phyloP scores from a whole-genome alignment of 192 early-diverging fungal genomes.

The Allomyces arbusculus region DNA sequence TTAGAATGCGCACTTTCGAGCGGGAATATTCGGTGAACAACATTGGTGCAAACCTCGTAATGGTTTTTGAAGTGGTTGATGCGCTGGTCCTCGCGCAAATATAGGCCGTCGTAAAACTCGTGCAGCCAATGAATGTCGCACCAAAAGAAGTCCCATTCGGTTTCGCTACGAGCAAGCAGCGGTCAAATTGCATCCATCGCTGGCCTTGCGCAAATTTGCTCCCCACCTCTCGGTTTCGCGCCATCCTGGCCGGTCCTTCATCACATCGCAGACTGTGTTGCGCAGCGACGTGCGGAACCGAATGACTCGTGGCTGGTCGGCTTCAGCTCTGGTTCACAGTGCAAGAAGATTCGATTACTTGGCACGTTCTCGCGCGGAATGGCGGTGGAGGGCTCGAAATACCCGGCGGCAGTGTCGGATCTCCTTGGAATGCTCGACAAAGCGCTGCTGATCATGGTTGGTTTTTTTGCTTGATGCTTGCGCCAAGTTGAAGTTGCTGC shows the following conservation, averaged over 20 bases:
- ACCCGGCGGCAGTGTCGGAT: too few species aligned
- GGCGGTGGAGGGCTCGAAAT: too few species aligned
- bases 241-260: conserved; percentile 32
- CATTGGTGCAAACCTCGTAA: conserved; percentile 22
- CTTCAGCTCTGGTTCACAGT: too few species aligned
- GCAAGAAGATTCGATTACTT: too few species aligned
- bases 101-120: conserved; percentile 41
- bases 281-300: conserved; percentile 27
- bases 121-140: conserved; percentile 47
- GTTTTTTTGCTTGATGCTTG: too few species aligned
- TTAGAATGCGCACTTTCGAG: too few species aligned
- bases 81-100: conserved; percentile 29
- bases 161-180: conserved; percentile 11
- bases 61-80: conserved; percentile 48
- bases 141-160: conserved; percentile 45
- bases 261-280: conserved; percentile 37
- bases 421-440: too few species aligned
- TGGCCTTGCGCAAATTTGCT: too few species aligned
- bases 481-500: too few species aligned
- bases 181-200: not conserved
- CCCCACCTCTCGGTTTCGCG: conserved; percentile 21
- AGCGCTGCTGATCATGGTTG: too few species aligned
- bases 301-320: conserved; percentile 5
- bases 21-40: not conserved
- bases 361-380: too few species aligned